Base-by-base conservation (phyloP, 1,284 basidiomycete genomes). In the Chondrostereum purpureum region DNA sequence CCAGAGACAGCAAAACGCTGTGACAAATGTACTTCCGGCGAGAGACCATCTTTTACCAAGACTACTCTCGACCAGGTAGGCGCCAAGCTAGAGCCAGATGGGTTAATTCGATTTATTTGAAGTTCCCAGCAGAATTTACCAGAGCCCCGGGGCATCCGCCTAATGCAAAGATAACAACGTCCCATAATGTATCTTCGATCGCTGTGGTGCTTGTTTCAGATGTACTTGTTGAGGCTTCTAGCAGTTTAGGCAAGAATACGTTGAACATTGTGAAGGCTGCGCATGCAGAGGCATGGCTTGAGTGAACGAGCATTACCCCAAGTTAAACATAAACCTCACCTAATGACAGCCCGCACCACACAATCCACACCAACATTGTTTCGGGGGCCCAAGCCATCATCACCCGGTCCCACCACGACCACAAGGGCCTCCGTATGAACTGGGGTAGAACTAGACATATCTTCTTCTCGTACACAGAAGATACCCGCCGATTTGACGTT, bases 251-350 rank as follows among this genome's bases (percentile, higher is more conserved):
- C 16, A 97, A 74, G 63, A 87, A 98, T 11, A 96, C 92, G 58
- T 98, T 99, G 69, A 98, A 98, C 83, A 95, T 95, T 5, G 91
- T 97, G 58, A 83, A 93, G 1, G 83, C 92, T 86, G 58, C 31
- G 2, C 22, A 27, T n/a, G n/a, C n/a, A n/a, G n/a, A n/a, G n/a
- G n/a, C n/a, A 20, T 40, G 19, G 23, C 35, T 20, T 18, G 19
- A 36, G 24, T 43, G 47, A 19, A 23, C n/a, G 23, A 18, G 34
- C 14, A 18, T 17, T 36, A 11, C 10, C 12, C 16, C 16, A 34
- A 21, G 33, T n/a, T n/a, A 40, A 40, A 22, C 12, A 19, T 10
- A 24, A 44, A 5, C 65, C 83, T 49, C 51, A 90, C 88, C 86
- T 21, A 93, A 69, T 1, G 85, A 76, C 81, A 91, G 88, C 0